phyloP scores from a whole-genome alignment of 306 rosid species.

The Betula pendula region DNA sequence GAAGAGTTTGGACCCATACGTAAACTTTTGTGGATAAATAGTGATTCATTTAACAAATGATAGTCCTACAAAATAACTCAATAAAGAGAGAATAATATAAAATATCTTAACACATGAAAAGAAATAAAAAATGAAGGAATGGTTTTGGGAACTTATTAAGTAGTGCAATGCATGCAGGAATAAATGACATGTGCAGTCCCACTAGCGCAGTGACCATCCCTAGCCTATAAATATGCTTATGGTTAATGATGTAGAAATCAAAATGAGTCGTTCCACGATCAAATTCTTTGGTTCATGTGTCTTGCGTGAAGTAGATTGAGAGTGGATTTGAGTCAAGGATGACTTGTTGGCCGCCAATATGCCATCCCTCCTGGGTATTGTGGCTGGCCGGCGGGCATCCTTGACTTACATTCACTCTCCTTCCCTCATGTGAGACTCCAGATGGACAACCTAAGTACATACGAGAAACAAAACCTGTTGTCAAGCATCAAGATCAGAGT shows the following conservation, averaged over 20 bases:
- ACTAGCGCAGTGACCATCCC: constrained; percentile 31
- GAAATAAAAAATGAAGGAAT: not conserved
- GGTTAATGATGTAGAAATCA: no score
- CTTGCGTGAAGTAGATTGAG: constrained; percentile 31
- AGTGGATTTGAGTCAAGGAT: constrained; percentile 54
- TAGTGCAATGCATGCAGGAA: no score
- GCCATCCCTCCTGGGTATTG: constrained; percentile 1
- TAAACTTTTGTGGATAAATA: no score
- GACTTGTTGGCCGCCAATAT: constrained; percentile 59
- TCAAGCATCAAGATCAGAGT: no score
- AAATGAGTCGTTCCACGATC: not conserved
- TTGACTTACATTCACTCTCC: constrained; percentile 33
- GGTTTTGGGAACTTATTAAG: not conserved
- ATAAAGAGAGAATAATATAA: no score
- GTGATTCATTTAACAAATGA: no score
- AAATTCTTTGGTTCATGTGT: not conserved
- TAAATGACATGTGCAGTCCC: not conserved
- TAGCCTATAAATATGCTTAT: constrained; percentile 28
- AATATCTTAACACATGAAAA: no score
- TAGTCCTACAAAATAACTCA: no score
- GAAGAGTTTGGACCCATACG: no score
- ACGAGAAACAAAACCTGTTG: no score
- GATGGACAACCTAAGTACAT: not conserved
- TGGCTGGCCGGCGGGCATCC: constrained; percentile 27
- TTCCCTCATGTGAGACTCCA: constrained; percentile 28